A percentile compares a stretch with the other conserved stretches of the same genome.
These are phyloP conservation scores for Ustilago shanxiensis DNA, from an alignment of 1,284 basidiomycete genomes.

Conservation along the genomic window DNA sequence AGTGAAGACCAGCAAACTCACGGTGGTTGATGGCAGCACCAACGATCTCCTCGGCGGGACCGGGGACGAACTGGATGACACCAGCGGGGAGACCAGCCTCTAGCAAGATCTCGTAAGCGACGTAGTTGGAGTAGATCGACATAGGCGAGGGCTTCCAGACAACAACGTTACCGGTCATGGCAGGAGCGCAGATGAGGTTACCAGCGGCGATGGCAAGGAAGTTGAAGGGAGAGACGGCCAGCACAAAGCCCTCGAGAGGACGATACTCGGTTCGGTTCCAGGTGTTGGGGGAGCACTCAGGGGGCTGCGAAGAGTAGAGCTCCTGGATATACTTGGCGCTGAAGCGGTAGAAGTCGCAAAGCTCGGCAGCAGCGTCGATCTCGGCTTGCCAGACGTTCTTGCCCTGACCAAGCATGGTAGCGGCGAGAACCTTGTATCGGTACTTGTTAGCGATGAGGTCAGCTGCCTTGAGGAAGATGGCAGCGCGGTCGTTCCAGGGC, in stretches of 20 bases:
- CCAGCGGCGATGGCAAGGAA: constrained; percentile 74
- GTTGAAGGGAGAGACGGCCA: constrained; percentile 98
- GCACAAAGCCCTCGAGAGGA: constrained; percentile 94
- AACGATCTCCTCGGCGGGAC: constrained; percentile 64
- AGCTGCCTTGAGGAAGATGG: constrained; percentile 88
- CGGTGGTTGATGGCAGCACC: constrained; percentile 76
- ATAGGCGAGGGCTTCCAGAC: constrained; percentile 98
- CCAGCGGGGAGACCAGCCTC: constrained; percentile 94
- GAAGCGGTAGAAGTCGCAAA: constrained; percentile 93
- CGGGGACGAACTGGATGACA: constrained; percentile 96
- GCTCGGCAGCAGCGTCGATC: constrained; percentile 98
- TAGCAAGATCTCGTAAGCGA: constrained; percentile 88
- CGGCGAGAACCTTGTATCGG: constrained; percentile 89
- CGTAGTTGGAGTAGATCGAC: constrained; percentile 94
- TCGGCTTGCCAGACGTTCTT: constrained; percentile 99
- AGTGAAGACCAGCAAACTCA: constrained; percentile 90
- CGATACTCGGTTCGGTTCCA: constrained; percentile 99
- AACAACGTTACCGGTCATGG: constrained; percentile 92
- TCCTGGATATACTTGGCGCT: constrained; percentile 97
- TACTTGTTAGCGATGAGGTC: constrained; percentile 95
- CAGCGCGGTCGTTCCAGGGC: constrained; percentile 95
- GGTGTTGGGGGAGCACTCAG: constrained; percentile 84
- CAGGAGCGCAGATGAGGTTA: constrained; percentile 76
- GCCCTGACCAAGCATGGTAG: constrained; percentile 97
- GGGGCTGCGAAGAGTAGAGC: constrained; percentile 89